These are phyloP conservation scores for Cymbopogon flexuosus DNA, from an alignment of 202 grass and related monocot species.

Conservation along the genomic window DNA sequence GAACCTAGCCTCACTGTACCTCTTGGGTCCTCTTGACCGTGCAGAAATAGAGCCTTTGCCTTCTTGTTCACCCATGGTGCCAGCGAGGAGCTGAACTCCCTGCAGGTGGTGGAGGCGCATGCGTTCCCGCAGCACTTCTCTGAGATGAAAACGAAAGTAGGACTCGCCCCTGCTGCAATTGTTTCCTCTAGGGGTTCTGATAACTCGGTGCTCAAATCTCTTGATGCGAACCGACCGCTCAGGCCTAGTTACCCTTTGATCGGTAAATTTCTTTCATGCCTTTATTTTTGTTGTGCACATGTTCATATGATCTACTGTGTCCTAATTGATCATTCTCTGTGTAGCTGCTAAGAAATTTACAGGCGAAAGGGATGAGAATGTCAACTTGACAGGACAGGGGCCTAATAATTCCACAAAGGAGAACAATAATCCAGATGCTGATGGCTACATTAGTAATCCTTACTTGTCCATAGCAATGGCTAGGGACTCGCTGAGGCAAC, in stretches of 20 bases:
- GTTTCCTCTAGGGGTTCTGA: conserved; percentile 51
- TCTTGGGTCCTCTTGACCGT: not conserved
- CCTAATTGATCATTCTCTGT: not conserved
- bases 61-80: conserved; percentile 71
- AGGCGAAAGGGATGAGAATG: conserved; percentile 44
- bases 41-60: conserved; percentile 81
- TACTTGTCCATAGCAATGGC: conserved; percentile 79
- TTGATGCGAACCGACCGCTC: conserved; percentile 59
- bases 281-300: not conserved
- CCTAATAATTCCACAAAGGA: conserved; percentile 49
- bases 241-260: conserved; percentile 64
- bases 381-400: conserved; percentile 11
- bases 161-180: conserved; percentile 77
- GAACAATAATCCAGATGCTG: conserved; percentile 53
- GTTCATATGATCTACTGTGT: not conserved
- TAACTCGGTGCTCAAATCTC: conserved; percentile 55
- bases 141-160: conserved; percentile 56
- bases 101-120: conserved; percentile 71
- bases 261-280: conserved; percentile 25
- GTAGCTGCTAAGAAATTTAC: conserved; percentile 69
- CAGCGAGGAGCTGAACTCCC: conserved; percentile 62
- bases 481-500: conserved; percentile 80
- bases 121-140: conserved; percentile 77
- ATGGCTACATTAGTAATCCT: conserved; percentile 55
- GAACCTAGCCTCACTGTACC: not conserved